phyloP scores from a whole-genome alignment of 2,329 filamentous ascomycete species.

The Cladosporium sp. region DNA sequence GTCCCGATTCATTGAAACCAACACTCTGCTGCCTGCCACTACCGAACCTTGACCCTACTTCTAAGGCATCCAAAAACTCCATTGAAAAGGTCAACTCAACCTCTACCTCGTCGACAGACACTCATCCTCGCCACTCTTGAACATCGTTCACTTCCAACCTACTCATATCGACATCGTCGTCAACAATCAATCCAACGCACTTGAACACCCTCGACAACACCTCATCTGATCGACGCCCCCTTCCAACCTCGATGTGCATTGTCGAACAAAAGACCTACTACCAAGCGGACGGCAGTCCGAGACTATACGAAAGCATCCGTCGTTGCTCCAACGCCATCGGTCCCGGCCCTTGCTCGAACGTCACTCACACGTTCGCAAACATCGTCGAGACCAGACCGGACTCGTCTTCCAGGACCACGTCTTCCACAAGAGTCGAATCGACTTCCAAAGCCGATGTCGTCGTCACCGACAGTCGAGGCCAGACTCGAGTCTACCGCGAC shows the following conservation, averaged over 20 bases:
- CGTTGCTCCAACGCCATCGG: conserved; percentile 22
- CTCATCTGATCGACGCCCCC: not conserved
- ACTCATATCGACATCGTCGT: not conserved
- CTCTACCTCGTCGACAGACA: conserved; percentile 1
- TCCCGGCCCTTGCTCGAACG: conserved; percentile 20
- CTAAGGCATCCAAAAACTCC: not conserved
- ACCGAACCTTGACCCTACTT: conserved; percentile 1
- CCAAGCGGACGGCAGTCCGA: conserved; percentile 20
- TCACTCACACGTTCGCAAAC: conserved; percentile 12
- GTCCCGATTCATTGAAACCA: conserved; percentile 10
- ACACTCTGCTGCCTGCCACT: conserved; percentile 13
- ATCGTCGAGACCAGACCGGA: conserved; percentile 22
- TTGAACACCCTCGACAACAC: not conserved
- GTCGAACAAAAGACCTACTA: conserved; percentile 27
- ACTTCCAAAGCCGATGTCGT: conserved; percentile 19
- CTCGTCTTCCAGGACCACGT: not conserved
- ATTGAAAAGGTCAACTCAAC: not conserved
- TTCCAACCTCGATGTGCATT: conserved; percentile 26
- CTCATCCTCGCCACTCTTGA: not conserved
- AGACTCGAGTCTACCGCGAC: conserved; percentile 20
- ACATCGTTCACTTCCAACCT: not conserved
- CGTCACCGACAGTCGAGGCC: conserved; percentile 22
- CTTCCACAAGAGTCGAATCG: not conserved
- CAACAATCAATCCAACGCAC: not conserved
- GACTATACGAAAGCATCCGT: conserved; percentile 19